Conservation (phyloP, 2,329 filamentous ascomycete species). For the Drechslerella stenobrocha region DNA sequence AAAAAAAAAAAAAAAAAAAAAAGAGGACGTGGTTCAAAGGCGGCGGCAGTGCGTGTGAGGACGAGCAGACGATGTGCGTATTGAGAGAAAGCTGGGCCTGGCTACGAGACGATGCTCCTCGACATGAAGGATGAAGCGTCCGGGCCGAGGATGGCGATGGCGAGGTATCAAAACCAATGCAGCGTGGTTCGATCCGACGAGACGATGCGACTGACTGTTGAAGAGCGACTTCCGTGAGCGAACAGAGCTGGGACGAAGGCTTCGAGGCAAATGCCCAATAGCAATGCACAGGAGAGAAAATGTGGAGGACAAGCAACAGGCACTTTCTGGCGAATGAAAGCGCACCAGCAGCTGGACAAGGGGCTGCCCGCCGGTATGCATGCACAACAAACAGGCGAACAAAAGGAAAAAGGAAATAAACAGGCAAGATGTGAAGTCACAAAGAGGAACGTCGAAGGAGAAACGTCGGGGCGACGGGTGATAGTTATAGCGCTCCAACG, state of each 20-base stretch:
- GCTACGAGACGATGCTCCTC: slow-evolving; percentile 37
- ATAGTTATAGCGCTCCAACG: neutral
- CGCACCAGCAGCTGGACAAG: slow-evolving; percentile 15
- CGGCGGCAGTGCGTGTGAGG: slow-evolving; percentile 30
- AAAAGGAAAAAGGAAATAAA: slow-evolving; percentile 8
- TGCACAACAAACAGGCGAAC: slow-evolving; percentile 10
- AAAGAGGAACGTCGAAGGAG: slow-evolving; percentile 6
- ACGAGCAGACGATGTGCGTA: neutral
- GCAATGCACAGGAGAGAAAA: slow-evolving; percentile 40
- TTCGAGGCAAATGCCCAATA: slow-evolving; percentile 31
- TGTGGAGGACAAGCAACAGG: slow-evolving; percentile 36
- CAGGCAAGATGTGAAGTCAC: too few species aligned
- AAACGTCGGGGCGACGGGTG: neutral
- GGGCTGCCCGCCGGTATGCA: slow-evolving; percentile 8
- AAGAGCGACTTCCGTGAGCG: slow-evolving; percentile 34
- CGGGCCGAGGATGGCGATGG: slow-evolving; percentile 25
- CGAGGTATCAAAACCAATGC: slow-evolving; percentile 40
- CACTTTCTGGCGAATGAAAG: slow-evolving; percentile 38
- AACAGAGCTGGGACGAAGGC: slow-evolving; percentile 19
- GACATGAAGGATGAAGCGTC: slow-evolving; percentile 26
- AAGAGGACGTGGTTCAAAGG: slow-evolving; percentile 6
- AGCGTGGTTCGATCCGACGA: slow-evolving; percentile 43
- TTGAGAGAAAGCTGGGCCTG: slow-evolving; percentile 12
- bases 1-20: too few species aligned
- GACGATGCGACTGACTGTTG: slow-evolving; percentile 32